Evolutionary conservation across 202 grass and related monocot species (phyloP).

Genomic region (Schoenoplectus triqueter): DNA sequence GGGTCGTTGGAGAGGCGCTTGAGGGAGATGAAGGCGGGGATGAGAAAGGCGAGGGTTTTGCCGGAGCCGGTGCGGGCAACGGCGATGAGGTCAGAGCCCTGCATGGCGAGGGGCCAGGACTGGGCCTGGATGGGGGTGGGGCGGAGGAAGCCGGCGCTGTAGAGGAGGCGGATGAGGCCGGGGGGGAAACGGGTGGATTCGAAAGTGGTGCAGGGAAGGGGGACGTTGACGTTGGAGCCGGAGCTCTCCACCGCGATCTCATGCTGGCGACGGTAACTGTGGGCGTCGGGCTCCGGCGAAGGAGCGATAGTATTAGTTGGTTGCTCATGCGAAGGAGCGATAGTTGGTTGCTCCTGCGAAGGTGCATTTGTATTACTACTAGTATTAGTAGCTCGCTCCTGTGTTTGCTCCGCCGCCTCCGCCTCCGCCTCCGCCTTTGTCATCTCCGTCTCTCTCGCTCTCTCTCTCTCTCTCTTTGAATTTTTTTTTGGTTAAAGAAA

Average conservation of each 20-base stretch:
- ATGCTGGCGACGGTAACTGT: conserved; percentile 82
- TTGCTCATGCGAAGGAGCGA: too few relatives aligned
- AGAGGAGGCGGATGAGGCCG: conserved; percentile 73
- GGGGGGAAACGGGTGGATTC: conserved; percentile 64
- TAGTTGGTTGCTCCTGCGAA: too few relatives aligned
- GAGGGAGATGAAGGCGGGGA: conserved; percentile 78
- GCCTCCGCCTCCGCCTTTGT: too few relatives aligned
- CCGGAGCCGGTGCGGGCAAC: conserved; percentile 91
- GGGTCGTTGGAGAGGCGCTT: conserved; percentile 69
- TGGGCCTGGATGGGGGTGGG: conserved; percentile 95
- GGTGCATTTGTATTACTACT: too few relatives aligned
- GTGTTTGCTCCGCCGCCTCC: too few relatives aligned
- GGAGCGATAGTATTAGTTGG: too few relatives aligned
- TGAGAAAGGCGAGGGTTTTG: conserved; percentile 92
- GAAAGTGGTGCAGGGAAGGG: conserved; percentile 67
- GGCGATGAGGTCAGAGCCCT: conserved; percentile 76
- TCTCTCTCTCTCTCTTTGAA: too few relatives aligned
- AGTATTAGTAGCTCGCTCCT: too few relatives aligned
- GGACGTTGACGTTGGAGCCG: conserved; percentile 52
- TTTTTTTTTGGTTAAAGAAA: too few relatives aligned
- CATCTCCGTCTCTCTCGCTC: too few relatives aligned
- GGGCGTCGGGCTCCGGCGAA: conserved; percentile 44
- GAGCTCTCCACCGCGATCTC: conserved; percentile 84
- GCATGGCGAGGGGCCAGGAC: conserved; percentile 88
- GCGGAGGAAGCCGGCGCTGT: conserved; percentile 64